Base-by-base conservation (phyloP, 305 asterid species). In the Fraxinus sp. region DNA sequence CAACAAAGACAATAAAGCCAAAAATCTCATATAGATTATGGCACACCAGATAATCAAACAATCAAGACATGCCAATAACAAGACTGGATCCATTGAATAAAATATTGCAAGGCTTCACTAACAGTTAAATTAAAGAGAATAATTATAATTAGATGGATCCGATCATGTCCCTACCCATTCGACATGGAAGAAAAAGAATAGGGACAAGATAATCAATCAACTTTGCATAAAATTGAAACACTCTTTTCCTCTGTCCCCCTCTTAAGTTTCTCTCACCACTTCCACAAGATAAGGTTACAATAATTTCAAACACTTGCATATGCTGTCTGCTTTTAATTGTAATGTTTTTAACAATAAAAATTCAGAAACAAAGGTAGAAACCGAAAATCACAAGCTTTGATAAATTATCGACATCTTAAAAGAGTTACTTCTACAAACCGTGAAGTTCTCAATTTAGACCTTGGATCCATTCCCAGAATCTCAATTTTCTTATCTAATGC, bases 1-100 rank as follows among this genome's bases (percentile, higher is more conserved):
- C 75, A 73, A 49, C 13, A 20, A 64, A 36, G 35, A 66, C 49
- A 83, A 22, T 20, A 32, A 73, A 46, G 57, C 20, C 43, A 14
- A 64, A 26, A 80, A 55, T 33, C 49, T 59, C 36, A 35, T 14
- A 9, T 59, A 75, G 57, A 86, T 78, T 68, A 79, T 36, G 7
- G 43, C 39, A 82, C 33, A 1, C 66, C 68, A 55, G 36, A 57
- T 75, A 72, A 52, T 62, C 35, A 74, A 75, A 24, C 36, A 79
- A 70, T 79, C 82, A 59, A 64, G 30, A 83, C 36, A 80, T 39
- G 75, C 71, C 80, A 33, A 76, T 77, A 62, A n/a, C 87, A 79
- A 79, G 85, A 73, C 76, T 84, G 85, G 82, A 32, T 68, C 75
- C n/a, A 26, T 77, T 75, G 4, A 81, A 46, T 71, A 62, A 82